Percentiles rank a stretch among this genome's conserved stretches.
These are phyloP conservation scores for Coniochaeta sp. DNA, from an alignment of 2,329 filamentous ascomycete species.

Conservation along the genomic window DNA sequence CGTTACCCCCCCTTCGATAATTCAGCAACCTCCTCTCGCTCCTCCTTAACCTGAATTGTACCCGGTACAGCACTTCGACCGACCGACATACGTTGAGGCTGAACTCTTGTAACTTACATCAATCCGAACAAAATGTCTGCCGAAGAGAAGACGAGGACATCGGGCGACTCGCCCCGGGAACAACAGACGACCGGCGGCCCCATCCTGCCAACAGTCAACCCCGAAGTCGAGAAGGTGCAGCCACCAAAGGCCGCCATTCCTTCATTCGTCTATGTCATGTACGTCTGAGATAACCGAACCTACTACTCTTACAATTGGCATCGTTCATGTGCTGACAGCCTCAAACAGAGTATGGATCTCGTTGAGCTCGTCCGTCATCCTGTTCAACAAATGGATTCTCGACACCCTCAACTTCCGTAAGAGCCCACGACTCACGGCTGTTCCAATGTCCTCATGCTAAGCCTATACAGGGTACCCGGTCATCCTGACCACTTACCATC, in stretches of 20 bases:
- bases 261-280: conserved; percentile 79
- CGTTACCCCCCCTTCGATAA: conserved; percentile 1
- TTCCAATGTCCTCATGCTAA: conserved; percentile 23
- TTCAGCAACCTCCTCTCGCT: not conserved
- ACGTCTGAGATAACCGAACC: conserved; percentile 22
- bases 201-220: conserved; percentile 76
- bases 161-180: conserved; percentile 66
- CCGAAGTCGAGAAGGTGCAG: conserved; percentile 63
- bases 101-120: too few relatives aligned
- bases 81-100: too few relatives aligned
- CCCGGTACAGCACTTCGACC: conserved; percentile 2
- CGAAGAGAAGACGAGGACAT: conserved; percentile 79
- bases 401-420: conserved; percentile 77
- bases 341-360: conserved; percentile 74
- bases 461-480: conserved; percentile 55
- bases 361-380: conserved; percentile 86
- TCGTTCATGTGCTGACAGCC: not conserved
- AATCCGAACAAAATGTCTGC: conserved; percentile 43
- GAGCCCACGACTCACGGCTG: conserved; percentile 28
- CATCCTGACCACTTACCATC: conserved; percentile 92
- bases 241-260: conserved; percentile 61
- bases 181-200: conserved; percentile 41
- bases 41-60: not conserved
- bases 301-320: not conserved
- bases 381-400: conserved; percentile 99